Conservation (phyloP, 306 rosid genomes). For the Pterocarpus santalinus region DNA sequence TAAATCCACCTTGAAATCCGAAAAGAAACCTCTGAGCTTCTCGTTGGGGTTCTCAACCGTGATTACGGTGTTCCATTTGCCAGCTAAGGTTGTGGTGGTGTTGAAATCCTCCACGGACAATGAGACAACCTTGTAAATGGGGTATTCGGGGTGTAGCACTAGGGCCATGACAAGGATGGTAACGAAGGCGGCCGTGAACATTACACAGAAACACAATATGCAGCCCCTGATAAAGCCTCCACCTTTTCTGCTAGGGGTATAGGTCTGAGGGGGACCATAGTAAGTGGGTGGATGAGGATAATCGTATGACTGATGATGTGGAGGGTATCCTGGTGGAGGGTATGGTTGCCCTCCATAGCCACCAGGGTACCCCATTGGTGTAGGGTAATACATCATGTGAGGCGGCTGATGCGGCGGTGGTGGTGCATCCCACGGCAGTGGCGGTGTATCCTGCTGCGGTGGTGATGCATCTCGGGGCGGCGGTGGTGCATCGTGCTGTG, state of each 20-base stretch:
- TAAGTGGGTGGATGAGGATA: conserved; percentile 2
- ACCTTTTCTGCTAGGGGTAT: not conserved
- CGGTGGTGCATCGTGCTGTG: too few relatives aligned
- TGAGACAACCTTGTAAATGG: conserved; percentile 45
- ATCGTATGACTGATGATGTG: not conserved
- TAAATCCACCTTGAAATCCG: conserved; percentile 39
- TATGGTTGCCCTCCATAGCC: not conserved
- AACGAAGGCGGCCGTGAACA: not conserved
- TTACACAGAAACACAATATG: conserved; percentile 2
- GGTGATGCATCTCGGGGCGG: too few relatives aligned
- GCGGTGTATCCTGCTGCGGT: too few relatives aligned
- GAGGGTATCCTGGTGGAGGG: not conserved
- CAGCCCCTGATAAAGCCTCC: conserved; percentile 52
- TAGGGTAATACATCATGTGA: conserved; percentile 35
- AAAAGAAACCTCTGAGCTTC: conserved; percentile 1
- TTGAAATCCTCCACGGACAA: conserved; percentile 54
- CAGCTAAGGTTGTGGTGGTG: conserved; percentile 34
- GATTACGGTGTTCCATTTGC: conserved; percentile 53
- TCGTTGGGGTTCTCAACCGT: conserved; percentile 48
- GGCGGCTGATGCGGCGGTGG: not conserved
- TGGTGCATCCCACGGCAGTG: too few relatives aligned
- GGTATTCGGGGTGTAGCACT: conserved; percentile 47
- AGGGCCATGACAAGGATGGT: conserved; percentile 35
- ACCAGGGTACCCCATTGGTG: conserved; percentile 6
- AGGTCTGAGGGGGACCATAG: not conserved